Base-by-base conservation (phyloP, 352 stramenopile species). In the Peronospora destructor region DNA sequence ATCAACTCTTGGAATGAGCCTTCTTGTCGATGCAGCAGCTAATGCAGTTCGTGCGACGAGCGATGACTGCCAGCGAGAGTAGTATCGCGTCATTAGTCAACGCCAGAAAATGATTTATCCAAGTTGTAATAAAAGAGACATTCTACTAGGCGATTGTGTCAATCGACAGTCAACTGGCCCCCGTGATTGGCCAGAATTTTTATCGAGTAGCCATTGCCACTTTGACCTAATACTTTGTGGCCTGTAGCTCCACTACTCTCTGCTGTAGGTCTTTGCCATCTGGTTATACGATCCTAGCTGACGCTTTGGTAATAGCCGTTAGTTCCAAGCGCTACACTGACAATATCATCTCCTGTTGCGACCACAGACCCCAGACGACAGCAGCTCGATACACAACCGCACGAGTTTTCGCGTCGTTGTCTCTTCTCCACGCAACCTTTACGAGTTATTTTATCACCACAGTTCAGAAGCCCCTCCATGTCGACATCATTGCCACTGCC, bases 401-500 rank as follows among this genome's bases (percentile, higher is more conserved):
- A 65, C 56, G 43, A 65, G 53, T 34, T 38, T 45, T 45, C 38
- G 38, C 39, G 21, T 55, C 45, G 47, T 56, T 45, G 56, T 47
- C 11, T 25, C 33, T 29, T 25, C 17, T 23, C 8, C 42, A 21
- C 19, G 1, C 19, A 3, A 21, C 3, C n/a, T 21, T 21, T 21
- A 21, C 19, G 19, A 21, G 19, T 21, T 3, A 21, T 21, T 21
- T 3, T 21, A 21, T 21, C 3, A 64, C 23, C 37, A 25, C 42
- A 59, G 21, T 29, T 26, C 25, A 52, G 33, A 45, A 45, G 26
- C 11, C 26, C 28, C 28, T 25, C 43, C 47, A 70, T 70, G 77
- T 77, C 77, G 43, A 75, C 71, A 23, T 77, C 77, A 42, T 47
- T 91, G 42, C 78, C 81, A 49, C 73, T 89, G 42, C 76, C 81